Evolutionary conservation across 169 alveolate species (phyloP).

Genomic region (Plasmodium gonderi): DNA sequence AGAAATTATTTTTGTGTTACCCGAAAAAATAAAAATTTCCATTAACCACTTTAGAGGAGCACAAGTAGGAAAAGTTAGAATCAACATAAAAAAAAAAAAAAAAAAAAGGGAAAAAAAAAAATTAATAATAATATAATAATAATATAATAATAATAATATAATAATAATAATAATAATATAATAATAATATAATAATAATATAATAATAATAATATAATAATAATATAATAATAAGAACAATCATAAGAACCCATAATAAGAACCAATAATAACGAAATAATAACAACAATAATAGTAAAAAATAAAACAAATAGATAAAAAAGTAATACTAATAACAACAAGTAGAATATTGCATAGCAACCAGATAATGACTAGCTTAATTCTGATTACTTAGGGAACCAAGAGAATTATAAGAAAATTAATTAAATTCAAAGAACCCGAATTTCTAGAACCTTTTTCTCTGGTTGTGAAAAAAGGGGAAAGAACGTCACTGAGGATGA

Average conservation of each 20-base stretch:
- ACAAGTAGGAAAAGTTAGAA: background rate
- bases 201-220: background rate
- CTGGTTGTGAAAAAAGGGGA: background rate
- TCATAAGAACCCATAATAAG: too few relatives aligned
- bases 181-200: background rate
- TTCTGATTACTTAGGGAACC: background rate
- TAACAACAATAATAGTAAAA: background rate
- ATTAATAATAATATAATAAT: background rate
- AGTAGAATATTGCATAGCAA: background rate
- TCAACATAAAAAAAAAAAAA: background rate
- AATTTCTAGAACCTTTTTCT: background rate
- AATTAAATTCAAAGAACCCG: background rate
- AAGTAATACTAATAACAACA: too few relatives aligned
- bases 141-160: background rate
- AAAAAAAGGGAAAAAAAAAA: background rate
- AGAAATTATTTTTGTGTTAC: background rate
- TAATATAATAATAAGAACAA: background rate
- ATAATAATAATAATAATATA: background rate
- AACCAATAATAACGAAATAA: too few relatives aligned
- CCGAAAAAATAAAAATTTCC: background rate
- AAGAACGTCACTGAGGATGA: background rate
- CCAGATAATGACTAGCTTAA: background rate
- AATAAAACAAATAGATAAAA: too few relatives aligned
- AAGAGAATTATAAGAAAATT: background rate
- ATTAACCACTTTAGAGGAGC: background rate